These are phyloP conservation scores for Starmerella powellii DNA, from an alignment of 805 yeast genomes.

Conservation along the genomic window DNA sequence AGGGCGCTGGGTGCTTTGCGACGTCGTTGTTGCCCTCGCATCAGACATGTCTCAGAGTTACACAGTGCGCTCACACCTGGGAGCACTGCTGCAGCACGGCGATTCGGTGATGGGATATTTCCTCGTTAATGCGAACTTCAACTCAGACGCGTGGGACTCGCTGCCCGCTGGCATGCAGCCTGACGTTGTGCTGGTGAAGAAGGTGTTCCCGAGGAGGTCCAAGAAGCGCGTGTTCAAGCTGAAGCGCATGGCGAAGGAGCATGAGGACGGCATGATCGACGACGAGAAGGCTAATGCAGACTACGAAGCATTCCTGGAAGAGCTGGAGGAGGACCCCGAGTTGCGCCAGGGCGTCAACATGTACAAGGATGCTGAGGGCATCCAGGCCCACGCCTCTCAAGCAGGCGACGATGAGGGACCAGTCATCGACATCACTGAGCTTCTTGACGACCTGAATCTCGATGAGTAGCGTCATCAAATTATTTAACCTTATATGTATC, in stretches of 20 bases:
- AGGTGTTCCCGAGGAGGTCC: slow-evolving; percentile 66
- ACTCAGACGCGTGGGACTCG: slow-evolving; percentile 35
- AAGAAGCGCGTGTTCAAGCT: slow-evolving; percentile 76
- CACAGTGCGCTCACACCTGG: slow-evolving; percentile 74
- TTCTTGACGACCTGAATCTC: slow-evolving; percentile 77
- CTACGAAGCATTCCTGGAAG: slow-evolving; percentile 90
- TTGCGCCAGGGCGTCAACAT: slow-evolving; percentile 80
- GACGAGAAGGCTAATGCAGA: slow-evolving; percentile 90
- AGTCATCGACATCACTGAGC: slow-evolving; percentile 76
- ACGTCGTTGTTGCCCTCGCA: slow-evolving; percentile 71
- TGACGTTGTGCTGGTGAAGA: slow-evolving; percentile 81
- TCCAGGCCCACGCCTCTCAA: slow-evolving; percentile 3
- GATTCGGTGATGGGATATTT: slow-evolving; percentile 84
- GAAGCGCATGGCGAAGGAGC: slow-evolving; percentile 94
- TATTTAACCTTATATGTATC: too few relatives aligned
- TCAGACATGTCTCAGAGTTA: slow-evolving; percentile 66
- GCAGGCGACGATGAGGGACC: slow-evolving; percentile 66
- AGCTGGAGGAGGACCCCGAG: slow-evolving; percentile 92
- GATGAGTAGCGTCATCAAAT: slow-evolving; percentile 37
- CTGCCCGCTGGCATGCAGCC: slow-evolving; percentile 35
- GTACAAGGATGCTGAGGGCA: slow-evolving; percentile 47
- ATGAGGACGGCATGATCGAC: slow-evolving; percentile 29
- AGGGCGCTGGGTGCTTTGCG: slow-evolving; percentile 74
- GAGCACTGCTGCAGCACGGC: slow-evolving; percentile 86
- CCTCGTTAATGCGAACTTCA: slow-evolving; percentile 68